phyloP scores from a whole-genome alignment of 2,329 filamentous ascomycete genomes.

The Elsinoe ampelina region DNA sequence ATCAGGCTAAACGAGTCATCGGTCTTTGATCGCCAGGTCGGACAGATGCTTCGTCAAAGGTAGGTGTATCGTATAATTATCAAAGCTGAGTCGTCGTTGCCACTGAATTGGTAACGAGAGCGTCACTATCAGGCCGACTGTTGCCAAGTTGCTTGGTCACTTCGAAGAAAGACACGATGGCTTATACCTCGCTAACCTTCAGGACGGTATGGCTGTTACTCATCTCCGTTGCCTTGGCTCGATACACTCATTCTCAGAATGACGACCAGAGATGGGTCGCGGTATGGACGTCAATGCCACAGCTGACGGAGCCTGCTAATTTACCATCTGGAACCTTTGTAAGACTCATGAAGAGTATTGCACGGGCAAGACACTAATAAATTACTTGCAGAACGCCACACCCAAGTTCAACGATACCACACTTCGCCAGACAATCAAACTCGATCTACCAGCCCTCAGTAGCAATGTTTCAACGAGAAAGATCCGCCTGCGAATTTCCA shows the following conservation, averaged over 20 bases:
- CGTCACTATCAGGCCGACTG: background rate
- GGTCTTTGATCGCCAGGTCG: background rate
- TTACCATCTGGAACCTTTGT: conserved; percentile 53
- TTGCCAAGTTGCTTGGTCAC: background rate
- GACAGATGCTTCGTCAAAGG: background rate
- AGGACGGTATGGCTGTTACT: background rate
- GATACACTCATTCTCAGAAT: background rate
- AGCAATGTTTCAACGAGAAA: conserved; percentile 23
- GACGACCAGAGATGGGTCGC: conserved; percentile 43
- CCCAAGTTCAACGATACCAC: conserved; percentile 54
- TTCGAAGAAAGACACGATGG: background rate
- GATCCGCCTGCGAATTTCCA: conserved; percentile 55
- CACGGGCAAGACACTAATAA: background rate
- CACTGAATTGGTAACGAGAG: background rate
- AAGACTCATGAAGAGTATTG: conserved; percentile 19
- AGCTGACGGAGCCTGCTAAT: conserved; percentile 53
- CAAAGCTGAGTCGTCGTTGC: background rate
- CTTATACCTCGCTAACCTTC: background rate
- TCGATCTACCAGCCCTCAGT: conserved; percentile 44
- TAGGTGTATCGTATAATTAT: background rate
- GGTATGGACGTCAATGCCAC: conserved; percentile 58
- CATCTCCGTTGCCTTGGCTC: background rate
- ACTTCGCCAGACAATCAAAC: conserved; percentile 55
- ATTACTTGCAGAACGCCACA: conserved; percentile 39
- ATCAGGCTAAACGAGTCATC: conserved; percentile 3